phyloP scores from a whole-genome alignment of 176 grass and related monocot genomes.

The Juncus inflexus region DNA sequence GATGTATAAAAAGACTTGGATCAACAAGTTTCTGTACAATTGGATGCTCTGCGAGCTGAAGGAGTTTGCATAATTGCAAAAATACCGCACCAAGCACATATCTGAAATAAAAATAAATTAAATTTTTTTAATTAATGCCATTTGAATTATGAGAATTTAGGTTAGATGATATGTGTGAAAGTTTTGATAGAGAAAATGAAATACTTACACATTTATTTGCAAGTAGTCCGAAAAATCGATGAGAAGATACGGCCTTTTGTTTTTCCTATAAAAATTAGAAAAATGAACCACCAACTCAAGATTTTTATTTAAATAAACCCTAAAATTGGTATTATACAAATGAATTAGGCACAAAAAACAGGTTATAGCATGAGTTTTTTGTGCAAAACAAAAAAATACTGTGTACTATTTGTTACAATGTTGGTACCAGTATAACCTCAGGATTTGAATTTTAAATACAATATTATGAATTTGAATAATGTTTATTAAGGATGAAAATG shows the following conservation, averaged over 20 bases:
- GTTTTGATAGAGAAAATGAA: slow-evolving; percentile 15
- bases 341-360: neutral
- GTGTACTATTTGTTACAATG: too few species aligned
- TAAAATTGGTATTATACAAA: slow-evolving; percentile 12
- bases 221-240: slow-evolving; percentile 88
- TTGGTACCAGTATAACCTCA: too few species aligned
- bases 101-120: slow-evolving; percentile 41
- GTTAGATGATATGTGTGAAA: slow-evolving; percentile 21
- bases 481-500: neutral
- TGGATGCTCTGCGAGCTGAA: slow-evolving; percentile 63
- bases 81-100: slow-evolving; percentile 92
- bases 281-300: neutral
- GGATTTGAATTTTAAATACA: too few species aligned
- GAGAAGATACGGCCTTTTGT: slow-evolving; percentile 84
- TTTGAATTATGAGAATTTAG: slow-evolving; percentile 10
- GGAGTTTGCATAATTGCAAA: slow-evolving; percentile 80
- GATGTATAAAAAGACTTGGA: slow-evolving; percentile 95
- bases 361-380: neutral
- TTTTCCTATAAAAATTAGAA: slow-evolving; percentile 56
- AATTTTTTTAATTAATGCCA: too few species aligned
- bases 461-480: too few species aligned
- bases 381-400: neutral
- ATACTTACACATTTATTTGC: slow-evolving; percentile 79
- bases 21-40: slow-evolving; percentile 80
- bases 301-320: neutral